Conservation (phyloP, 257 asterid species). For the Fraxinus americana region DNA sequence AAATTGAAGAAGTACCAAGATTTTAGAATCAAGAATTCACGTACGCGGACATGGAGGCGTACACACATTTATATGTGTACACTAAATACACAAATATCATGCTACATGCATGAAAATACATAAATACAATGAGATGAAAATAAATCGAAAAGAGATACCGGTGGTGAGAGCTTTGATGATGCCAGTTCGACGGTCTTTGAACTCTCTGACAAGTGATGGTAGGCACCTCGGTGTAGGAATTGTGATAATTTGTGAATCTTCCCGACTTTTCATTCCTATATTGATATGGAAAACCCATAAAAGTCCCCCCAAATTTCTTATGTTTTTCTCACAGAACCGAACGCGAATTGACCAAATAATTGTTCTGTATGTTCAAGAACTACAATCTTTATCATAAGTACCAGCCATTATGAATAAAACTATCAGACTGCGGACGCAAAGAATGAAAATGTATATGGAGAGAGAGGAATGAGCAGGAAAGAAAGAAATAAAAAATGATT, state of each 20-base stretch:
- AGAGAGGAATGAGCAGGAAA: not conserved
- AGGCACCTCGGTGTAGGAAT: slow-evolving; percentile 42
- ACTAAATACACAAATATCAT: too few relatives aligned
- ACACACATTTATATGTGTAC: too few relatives aligned
- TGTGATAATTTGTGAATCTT: slow-evolving; percentile 31
- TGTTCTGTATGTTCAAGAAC: not conserved
- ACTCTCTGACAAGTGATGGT: slow-evolving; percentile 39
- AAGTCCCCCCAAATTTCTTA: too few relatives aligned
- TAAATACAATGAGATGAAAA: not conserved
- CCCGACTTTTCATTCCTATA: not conserved
- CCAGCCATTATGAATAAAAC: not conserved
- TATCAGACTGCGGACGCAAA: not conserved
- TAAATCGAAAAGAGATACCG: slow-evolving; percentile 13
- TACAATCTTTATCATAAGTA: not conserved
- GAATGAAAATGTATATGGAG: too few relatives aligned
- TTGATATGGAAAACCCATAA: not conserved
- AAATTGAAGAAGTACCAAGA: not conserved
- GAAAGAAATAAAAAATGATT: not conserved
- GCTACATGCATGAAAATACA: not conserved
- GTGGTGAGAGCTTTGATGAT: slow-evolving; percentile 43
- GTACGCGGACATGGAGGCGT: too few relatives aligned
- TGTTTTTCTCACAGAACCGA: not conserved
- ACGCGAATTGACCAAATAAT: not conserved
- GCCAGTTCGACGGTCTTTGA: slow-evolving; percentile 39
- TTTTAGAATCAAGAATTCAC: too few relatives aligned